Base-by-base conservation (phyloP, 495 filamentous ascomycete species). In the Podospora sp. region DNA sequence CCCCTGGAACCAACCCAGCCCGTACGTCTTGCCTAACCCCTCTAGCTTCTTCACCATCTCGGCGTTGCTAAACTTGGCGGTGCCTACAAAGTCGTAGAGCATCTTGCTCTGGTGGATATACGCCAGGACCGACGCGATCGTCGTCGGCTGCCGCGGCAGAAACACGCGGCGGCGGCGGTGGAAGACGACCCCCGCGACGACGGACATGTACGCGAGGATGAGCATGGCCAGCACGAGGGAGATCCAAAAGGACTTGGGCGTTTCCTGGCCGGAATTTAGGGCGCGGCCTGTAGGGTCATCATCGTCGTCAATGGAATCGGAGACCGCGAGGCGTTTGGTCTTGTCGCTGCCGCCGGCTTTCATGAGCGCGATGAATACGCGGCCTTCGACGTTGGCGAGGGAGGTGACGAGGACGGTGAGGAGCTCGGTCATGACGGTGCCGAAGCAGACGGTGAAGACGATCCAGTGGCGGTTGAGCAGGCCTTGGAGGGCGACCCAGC, bases 51-150 rank as follows among this genome's bases (percentile, higher is more conserved):
- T 63, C 58, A 82, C 83, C 83, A 91, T 89, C 72, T 85, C 71
- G 6, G 77, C 75, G 33, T 85, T 86, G 49, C 79, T 81, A 67
- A 88, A 76, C 76, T 85, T 85, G 60, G 87, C 84, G 29, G 88
- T 91, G 26, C 85, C 86, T 0, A 88, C 86, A 69, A 92, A 92
- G 65, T 87, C 83, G 50, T 87, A 87, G 63, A 92, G 74, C 90
- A 92, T 91, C 78, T 89, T 90, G 71, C 80, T 85, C 67, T 91
- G 88, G 71, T 92, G 86, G 59, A 92, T 87, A 72, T 88, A 92
- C 11, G 88, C 90, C 57, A 92, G 80, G 36, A 92, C 85, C 49
- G 84, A 86, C 26, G 88, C 87, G 63, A 92, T 91, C 11, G 90
- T 91, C 29, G 85, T 89, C 1, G 89, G 89, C 77, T 91, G 89